Evolutionary conservation across 2,329 filamentous ascomycete genomes (phyloP).

Genomic region (Clarireedia homoeocarpa): DNA sequence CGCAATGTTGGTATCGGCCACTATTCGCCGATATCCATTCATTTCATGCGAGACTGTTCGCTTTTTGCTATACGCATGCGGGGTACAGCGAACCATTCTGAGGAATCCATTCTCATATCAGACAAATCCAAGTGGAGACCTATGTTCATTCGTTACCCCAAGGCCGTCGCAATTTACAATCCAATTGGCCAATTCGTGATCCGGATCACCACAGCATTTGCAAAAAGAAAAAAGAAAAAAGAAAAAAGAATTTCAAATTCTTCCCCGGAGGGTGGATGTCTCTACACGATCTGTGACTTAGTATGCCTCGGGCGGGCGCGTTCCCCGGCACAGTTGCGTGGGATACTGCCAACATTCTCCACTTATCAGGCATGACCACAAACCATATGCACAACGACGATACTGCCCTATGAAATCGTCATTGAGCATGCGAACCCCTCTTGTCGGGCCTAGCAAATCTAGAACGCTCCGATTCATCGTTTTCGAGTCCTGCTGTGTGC

Average conservation of each 20-base stretch:
- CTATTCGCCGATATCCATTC: background rate
- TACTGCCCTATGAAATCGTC: background rate
- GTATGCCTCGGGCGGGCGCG: background rate
- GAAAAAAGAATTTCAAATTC: background rate
- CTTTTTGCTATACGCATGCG: slow-evolving; percentile 2
- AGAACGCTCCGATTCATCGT: background rate
- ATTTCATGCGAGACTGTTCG: slow-evolving; percentile 1
- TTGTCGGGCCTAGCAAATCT: background rate
- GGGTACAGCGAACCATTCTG: slow-evolving; percentile 6
- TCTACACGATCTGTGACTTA: background rate
- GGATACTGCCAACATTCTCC: background rate
- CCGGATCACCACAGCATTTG: too few relatives aligned
- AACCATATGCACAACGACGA: background rate
- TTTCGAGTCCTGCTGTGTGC: background rate
- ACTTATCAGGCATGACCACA: background rate
- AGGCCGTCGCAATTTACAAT: too few relatives aligned
- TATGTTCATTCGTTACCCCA: background rate
- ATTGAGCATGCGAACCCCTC: background rate
- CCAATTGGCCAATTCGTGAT: too few relatives aligned
- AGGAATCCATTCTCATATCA: background rate
- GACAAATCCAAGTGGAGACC: background rate
- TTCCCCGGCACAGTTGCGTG: background rate
- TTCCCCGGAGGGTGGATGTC: background rate
- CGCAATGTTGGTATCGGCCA: background rate
- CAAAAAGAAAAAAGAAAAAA: background rate